These are phyloP conservation scores for Linaria vulgaris DNA, from an alignment of 257 asterid genomes.

Conservation along the genomic window DNA sequence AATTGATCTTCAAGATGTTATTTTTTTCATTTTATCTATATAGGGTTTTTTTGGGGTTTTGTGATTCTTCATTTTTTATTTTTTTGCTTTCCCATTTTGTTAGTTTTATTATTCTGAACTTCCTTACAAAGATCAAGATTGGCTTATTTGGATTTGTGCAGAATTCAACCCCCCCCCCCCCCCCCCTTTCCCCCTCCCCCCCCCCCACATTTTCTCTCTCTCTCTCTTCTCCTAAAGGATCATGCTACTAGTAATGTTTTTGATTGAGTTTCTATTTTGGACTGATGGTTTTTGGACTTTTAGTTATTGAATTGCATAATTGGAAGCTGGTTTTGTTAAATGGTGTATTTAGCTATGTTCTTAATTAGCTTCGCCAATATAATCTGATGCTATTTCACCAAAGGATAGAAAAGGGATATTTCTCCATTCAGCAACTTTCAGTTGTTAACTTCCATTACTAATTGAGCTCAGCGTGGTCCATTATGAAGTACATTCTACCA, in stretches of 20 bases:
- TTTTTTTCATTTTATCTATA: conserved; percentile 14
- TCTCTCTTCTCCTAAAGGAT: not conserved
- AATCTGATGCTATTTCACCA: not conserved
- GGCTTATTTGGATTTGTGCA: no score
- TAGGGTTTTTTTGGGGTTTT: not conserved
- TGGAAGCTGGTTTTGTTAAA: conserved; percentile 9
- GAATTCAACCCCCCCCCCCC: no score
- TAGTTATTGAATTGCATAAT: not conserved
- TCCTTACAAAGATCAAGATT: no score
- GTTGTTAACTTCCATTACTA: not conserved
- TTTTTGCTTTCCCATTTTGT: conserved; percentile 15
- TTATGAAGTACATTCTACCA: not conserved
- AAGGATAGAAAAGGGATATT: not conserved
- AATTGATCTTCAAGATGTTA: conserved; percentile 13
- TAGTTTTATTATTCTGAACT: conserved; percentile 3
- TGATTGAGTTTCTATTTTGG: not conserved
- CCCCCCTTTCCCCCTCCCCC: no score
- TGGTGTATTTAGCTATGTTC: not conserved
- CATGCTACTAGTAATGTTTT: not conserved
- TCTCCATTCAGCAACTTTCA: not conserved
- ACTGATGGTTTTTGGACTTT: conserved; percentile 1
- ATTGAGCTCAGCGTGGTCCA: not conserved
- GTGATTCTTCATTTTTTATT: not conserved
- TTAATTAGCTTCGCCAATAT: not conserved
- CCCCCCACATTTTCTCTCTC: not conserved